Evolutionary conservation across 2,329 filamentous ascomycete species (phyloP).

Genomic region (Alternaria brassicae): DNA sequence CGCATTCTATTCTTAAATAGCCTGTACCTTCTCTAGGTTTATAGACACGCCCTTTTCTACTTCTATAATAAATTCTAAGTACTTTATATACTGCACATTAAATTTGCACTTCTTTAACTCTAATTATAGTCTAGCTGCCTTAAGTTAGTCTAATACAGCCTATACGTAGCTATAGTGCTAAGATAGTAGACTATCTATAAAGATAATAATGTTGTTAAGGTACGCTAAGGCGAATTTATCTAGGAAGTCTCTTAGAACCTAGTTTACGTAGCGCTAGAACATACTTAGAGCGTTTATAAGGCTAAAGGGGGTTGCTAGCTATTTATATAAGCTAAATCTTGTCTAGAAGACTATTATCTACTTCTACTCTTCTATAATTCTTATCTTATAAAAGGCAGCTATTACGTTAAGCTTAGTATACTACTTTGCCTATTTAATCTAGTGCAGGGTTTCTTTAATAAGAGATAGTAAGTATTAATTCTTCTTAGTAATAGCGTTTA

Average conservation of each 20-base stretch:
- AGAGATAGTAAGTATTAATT: too few relatives aligned
- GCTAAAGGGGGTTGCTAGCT: not conserved
- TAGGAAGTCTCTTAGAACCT: not conserved
- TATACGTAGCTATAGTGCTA: not conserved
- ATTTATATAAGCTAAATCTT: too few relatives aligned
- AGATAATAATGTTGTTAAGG: not conserved
- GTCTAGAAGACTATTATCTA: not conserved
- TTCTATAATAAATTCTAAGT: not conserved
- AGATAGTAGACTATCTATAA: not conserved
- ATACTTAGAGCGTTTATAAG: not conserved
- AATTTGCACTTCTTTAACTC: not conserved
- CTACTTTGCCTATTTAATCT: not conserved
- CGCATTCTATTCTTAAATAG: not conserved
- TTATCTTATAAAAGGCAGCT: not conserved
- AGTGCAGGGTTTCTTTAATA: too few relatives aligned
- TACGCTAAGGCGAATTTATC: not conserved
- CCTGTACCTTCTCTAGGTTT: not conserved
- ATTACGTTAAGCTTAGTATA: not conserved
- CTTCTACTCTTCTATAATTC: not conserved
- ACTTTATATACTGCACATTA: not conserved
- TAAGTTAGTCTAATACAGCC: not conserved
- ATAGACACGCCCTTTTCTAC: too few relatives aligned
- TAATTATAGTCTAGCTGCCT: not conserved
- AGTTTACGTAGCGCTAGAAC: not conserved
- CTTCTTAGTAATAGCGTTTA: too few relatives aligned